A percentile compares a stretch with the other conserved stretches of the same genome.
Conservation (phyloP, 73 alveolate genomes). For the Stentor coeruleus region DNA sequence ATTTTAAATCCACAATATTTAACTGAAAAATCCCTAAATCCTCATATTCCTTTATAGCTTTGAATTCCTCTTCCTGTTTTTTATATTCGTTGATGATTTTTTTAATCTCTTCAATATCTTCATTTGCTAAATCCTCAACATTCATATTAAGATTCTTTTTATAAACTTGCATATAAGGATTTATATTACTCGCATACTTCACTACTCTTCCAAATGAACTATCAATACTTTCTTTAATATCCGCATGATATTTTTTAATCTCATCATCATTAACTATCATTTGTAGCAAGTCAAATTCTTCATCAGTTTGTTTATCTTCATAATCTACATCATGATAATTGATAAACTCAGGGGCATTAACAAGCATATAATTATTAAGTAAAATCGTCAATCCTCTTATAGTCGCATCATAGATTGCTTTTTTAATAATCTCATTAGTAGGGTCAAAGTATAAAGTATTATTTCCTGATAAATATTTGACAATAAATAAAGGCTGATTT, state of each 20-base stretch:
- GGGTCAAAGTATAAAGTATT: constrained; percentile 50
- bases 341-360: constrained; percentile 57
- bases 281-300: constrained; percentile 56
- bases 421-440: constrained; percentile 34
- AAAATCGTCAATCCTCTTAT: constrained; percentile 52
- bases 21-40: constrained; percentile 63
- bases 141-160: constrained; percentile 51
- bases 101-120: constrained; percentile 64
- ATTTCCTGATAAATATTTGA: constrained; percentile 28
- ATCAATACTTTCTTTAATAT: constrained; percentile 50
- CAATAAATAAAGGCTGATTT: constrained; percentile 44
- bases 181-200: constrained; percentile 39
- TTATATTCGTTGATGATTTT: constrained; percentile 41
- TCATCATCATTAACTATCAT: constrained; percentile 54
- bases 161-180: constrained; percentile 52
- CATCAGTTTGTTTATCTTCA: constrained; percentile 61
- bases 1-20: constrained; percentile 53
- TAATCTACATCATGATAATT: constrained; percentile 42
- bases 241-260: constrained; percentile 46
- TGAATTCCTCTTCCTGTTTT: constrained; percentile 48
- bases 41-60: constrained; percentile 42
- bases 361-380: constrained; percentile 52
- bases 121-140: constrained; percentile 43
- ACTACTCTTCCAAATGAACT: constrained; percentile 50
- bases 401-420: constrained; percentile 49